Percentiles rank a stretch among this genome's conserved stretches.
Evolutionary conservation across 1,284 basidiomycete species (phyloP).

Genomic region (Sanghuangporus weigelae): DNA sequence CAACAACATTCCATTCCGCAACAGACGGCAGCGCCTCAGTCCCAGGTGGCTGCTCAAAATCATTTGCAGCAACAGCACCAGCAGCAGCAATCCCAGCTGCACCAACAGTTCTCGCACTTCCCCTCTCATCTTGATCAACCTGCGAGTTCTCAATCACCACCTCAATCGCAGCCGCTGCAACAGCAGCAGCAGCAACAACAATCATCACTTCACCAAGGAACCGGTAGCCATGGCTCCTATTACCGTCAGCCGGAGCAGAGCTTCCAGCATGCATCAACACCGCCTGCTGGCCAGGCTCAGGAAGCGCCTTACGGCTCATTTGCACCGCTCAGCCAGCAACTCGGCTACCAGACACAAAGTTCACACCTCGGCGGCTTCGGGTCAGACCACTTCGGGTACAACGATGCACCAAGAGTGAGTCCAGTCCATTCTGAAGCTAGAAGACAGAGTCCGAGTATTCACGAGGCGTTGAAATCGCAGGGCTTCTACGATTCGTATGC

Average conservation of each 20-base stretch:
- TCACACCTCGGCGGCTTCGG: slow-evolving; percentile 58
- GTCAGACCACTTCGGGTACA: slow-evolving; percentile 59
- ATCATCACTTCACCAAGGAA: slow-evolving; percentile 24
- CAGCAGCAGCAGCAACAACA: slow-evolving; percentile 33
- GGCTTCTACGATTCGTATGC: slow-evolving; percentile 71
- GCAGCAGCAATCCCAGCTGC: slow-evolving; percentile 27
- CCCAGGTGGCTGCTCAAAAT: slow-evolving; percentile 35
- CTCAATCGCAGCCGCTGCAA: slow-evolving; percentile 38
- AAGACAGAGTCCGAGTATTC: slow-evolving; percentile 11
- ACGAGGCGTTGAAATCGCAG: slow-evolving; percentile 31
- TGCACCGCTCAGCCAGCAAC: slow-evolving; percentile 48
- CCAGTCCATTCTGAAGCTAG: slow-evolving; percentile 11
- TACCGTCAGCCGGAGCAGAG: slow-evolving; percentile 63
- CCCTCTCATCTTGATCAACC: slow-evolving; percentile 52
- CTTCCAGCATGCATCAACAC: slow-evolving; percentile 72
- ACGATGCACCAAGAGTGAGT: slow-evolving; percentile 58
- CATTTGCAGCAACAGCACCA: slow-evolving; percentile 24
- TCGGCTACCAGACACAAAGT: slow-evolving; percentile 44
- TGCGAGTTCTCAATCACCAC: slow-evolving; percentile 22
- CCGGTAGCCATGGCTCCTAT: slow-evolving; percentile 39
- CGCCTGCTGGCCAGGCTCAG: slow-evolving; percentile 60
- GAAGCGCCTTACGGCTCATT: slow-evolving; percentile 64
- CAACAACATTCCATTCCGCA: slow-evolving; percentile 25
- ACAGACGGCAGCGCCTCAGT: slow-evolving; percentile 27
- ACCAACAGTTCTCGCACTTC: slow-evolving; percentile 58